These are phyloP conservation scores for Zygotorulaspora danielsina DNA, from an alignment of 805 yeast genomes.

Conservation along the genomic window DNA sequence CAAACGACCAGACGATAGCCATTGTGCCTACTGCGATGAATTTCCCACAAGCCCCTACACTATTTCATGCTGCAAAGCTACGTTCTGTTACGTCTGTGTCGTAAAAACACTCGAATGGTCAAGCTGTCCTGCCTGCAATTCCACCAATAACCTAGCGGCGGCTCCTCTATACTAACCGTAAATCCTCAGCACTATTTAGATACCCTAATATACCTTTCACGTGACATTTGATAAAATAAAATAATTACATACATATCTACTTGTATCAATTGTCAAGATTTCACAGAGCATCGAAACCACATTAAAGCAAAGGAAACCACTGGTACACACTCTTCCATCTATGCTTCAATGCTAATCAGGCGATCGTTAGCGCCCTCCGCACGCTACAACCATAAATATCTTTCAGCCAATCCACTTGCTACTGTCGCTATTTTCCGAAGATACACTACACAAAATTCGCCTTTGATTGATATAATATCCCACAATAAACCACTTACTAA, in stretches of 20 bases:
- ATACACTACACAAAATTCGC: too few species aligned
- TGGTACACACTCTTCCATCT: too few species aligned
- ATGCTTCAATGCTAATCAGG: too few species aligned
- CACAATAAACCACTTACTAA: background rate
- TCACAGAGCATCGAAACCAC: too few species aligned
- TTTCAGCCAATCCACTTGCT: too few species aligned
- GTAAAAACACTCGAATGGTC: conserved; percentile 18
- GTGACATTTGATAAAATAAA: too few species aligned
- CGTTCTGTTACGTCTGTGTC: conserved; percentile 24
- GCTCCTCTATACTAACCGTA: conserved; percentile 10
- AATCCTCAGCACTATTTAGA: background rate
- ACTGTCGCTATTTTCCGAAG: too few species aligned
- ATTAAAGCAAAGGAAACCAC: too few species aligned
- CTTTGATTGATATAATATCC: conserved; percentile 2
- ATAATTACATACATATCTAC: too few species aligned
- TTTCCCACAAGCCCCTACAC: conserved; percentile 22
- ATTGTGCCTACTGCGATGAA: conserved; percentile 20
- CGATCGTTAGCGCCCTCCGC: too few species aligned
- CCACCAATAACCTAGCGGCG: conserved; percentile 4
- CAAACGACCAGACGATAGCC: background rate
- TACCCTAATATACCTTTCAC: background rate
- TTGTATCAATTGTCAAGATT: too few species aligned
- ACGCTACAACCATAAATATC: too few species aligned
- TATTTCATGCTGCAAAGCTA: conserved; percentile 19
- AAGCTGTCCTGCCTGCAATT: conserved; percentile 15